phyloP scores from a whole-genome alignment of 208 protist species.

The Naegleria gruberi region DNA sequence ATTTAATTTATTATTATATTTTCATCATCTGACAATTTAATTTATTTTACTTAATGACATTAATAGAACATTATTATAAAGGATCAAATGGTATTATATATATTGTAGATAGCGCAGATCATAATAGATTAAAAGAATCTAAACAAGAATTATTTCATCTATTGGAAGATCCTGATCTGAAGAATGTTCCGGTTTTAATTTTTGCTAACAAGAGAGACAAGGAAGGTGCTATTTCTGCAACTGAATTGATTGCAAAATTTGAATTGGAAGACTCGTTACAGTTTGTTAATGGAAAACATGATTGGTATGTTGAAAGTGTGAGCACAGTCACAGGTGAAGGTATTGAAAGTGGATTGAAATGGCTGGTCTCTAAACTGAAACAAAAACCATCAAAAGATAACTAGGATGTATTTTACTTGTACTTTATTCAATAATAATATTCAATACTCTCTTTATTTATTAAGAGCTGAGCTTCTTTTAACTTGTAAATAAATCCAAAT shows the following conservation, averaged over 20 bases:
- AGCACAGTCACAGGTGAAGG: neutral
- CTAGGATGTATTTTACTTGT: too few relatives aligned
- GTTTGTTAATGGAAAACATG: neutral
- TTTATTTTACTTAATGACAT: neutral
- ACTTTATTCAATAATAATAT: too few relatives aligned
- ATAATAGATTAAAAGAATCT: conserved; percentile 72
- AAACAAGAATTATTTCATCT: conserved; percentile 69
- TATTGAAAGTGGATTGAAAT: neutral
- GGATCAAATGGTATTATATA: conserved; percentile 79
- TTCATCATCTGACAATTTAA: neutral
- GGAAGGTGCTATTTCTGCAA: neutral
- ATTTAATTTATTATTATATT: neutral
- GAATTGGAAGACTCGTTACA: neutral
- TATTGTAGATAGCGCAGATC: conserved; percentile 83
- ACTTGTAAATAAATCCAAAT: too few relatives aligned
- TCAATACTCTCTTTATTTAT: too few relatives aligned
- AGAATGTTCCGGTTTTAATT: conserved; percentile 78
- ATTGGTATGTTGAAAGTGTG: conserved; percentile 11
- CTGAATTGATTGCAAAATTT: conserved; percentile 7
- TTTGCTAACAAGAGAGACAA: conserved; percentile 83
- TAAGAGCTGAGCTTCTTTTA: too few relatives aligned
- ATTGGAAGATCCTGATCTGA: conserved; percentile 83
- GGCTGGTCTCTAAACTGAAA: neutral
- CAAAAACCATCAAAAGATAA: neutral
- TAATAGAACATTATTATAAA: conserved; percentile 85